Evolutionary conservation across 768 basidiomycete genomes (phyloP).

Genomic region (Psilocybe sp.): DNA sequence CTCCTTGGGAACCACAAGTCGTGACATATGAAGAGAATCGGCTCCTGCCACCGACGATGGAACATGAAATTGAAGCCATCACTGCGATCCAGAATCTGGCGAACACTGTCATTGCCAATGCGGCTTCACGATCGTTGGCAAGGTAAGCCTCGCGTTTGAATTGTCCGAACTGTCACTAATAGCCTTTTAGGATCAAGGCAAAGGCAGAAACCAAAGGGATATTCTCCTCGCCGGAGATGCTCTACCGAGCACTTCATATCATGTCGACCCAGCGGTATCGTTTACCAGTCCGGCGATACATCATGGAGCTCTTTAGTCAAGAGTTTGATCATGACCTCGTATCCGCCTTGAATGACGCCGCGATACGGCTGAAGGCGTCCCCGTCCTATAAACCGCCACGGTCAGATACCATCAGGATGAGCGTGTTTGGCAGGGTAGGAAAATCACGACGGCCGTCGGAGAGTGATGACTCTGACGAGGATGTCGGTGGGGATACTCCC

Average conservation of each 20-base stretch:
- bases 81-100: conserved; percentile 90
- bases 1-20: conserved; percentile 54
- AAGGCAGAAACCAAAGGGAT: conserved; percentile 70
- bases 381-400: conserved; percentile 35
- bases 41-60: conserved; percentile 61
- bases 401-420: conserved; percentile 48
- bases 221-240: conserved; percentile 76
- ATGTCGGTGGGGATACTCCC: conserved; percentile 49
- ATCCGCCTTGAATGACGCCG: conserved; percentile 49
- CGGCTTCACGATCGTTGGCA: conserved; percentile 87
- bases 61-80: conserved; percentile 79
- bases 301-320: conserved; percentile 89
- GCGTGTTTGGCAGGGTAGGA: conserved; percentile 57
- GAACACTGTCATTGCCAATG: conserved; percentile 94
- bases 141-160: conserved; percentile 43
- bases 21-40: conserved; percentile 39
- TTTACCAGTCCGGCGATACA: conserved; percentile 87
- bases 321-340: conserved; percentile 67
- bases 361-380: conserved; percentile 43
- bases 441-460: conserved; percentile 51
- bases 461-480: conserved; percentile 53
- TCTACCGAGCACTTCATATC: conserved; percentile 82
- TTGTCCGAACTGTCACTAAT: conserved; percentile 1
- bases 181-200: conserved; percentile 62
- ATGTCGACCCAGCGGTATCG: conserved; percentile 90